Evolutionary conservation across 2,329 filamentous ascomycete genomes (phyloP).

Genomic region (Cordyceps farinosa): DNA sequence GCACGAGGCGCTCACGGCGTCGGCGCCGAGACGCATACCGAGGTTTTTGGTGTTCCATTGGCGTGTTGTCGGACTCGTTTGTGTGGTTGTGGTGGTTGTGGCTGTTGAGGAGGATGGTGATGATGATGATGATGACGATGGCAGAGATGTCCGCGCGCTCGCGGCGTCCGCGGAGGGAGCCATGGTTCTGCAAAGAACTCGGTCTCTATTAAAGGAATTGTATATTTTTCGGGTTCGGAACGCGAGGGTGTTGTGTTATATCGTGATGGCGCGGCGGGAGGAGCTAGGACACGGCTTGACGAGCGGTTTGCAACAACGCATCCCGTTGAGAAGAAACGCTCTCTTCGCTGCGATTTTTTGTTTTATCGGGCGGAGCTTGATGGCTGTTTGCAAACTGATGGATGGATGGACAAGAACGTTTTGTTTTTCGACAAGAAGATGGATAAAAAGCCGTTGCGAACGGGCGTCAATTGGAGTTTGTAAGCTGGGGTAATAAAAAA

Average conservation of each 20-base stretch:
- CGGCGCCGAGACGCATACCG: slow-evolving; percentile 61
- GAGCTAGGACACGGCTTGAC: neutral
- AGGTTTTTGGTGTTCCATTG: slow-evolving; percentile 76
- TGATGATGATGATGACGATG: neutral
- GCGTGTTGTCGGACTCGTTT: neutral
- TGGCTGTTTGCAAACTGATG: neutral
- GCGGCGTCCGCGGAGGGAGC: neutral
- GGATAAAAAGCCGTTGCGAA: neutral
- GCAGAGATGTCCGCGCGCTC: neutral
- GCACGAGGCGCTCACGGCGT: slow-evolving; percentile 64
- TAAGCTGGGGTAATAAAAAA: neutral
- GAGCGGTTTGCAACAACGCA: neutral
- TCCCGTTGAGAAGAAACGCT: neutral
- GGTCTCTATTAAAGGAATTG: neutral
- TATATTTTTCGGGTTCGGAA: neutral
- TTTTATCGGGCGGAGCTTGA: neutral
- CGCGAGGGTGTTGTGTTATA: neutral
- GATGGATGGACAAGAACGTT: neutral
- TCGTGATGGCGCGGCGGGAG: too few species aligned
- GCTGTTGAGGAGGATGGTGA: neutral
- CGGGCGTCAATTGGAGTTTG: neutral
- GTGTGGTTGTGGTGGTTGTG: neutral
- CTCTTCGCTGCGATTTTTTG: neutral
- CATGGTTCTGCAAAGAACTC: neutral
- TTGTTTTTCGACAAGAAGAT: neutral